Evolutionary conservation across 2,329 filamentous ascomycete genomes (phyloP).

Genomic region (Ophiostoma himal-ulmi): DNA sequence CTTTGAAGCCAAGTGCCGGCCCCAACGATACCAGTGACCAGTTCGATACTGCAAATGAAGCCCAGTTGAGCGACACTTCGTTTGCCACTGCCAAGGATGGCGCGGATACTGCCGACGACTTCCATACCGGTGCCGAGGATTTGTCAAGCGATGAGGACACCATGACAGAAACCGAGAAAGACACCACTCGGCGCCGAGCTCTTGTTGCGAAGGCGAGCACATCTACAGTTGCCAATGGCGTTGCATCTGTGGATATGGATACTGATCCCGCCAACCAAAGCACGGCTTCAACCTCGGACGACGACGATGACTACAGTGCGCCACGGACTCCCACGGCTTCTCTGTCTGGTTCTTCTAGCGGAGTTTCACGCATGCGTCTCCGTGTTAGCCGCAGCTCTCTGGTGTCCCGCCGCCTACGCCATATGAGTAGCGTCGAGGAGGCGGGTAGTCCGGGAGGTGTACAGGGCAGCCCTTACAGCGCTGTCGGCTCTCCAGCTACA

Average conservation of each 20-base stretch:
- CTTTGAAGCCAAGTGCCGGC: conserved; percentile 31
- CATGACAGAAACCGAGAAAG: conserved; percentile 72
- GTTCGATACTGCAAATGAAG: conserved; percentile 79
- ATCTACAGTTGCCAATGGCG: neutral
- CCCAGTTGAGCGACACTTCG: conserved; percentile 49
- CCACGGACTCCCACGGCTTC: conserved; percentile 58
- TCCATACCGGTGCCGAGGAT: conserved; percentile 87
- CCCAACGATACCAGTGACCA: conserved; percentile 54
- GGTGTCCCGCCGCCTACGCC: conserved; percentile 51
- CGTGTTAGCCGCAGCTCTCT: conserved; percentile 60
- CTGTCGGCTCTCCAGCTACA: conserved; percentile 29
- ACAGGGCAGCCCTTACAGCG: conserved; percentile 46
- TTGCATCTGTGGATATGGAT: conserved; percentile 9
- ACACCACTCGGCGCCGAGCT: conserved; percentile 17
- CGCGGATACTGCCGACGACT: conserved; percentile 83
- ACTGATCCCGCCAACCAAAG: conserved; percentile 52
- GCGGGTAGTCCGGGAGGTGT: conserved; percentile 37
- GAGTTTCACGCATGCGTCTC: conserved; percentile 53
- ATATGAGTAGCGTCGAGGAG: conserved; percentile 54
- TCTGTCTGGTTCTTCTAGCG: conserved; percentile 49
- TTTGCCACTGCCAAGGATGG: conserved; percentile 71
- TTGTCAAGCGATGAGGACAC: conserved; percentile 60
- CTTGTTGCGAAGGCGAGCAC: conserved; percentile 1
- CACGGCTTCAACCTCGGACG: conserved; percentile 80
- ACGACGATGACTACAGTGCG: conserved; percentile 57